A percentile compares a stretch with the other conserved stretches of the same genome.
phyloP scores from a whole-genome alignment of 495 filamentous ascomycete species.

The Podospora australis region DNA sequence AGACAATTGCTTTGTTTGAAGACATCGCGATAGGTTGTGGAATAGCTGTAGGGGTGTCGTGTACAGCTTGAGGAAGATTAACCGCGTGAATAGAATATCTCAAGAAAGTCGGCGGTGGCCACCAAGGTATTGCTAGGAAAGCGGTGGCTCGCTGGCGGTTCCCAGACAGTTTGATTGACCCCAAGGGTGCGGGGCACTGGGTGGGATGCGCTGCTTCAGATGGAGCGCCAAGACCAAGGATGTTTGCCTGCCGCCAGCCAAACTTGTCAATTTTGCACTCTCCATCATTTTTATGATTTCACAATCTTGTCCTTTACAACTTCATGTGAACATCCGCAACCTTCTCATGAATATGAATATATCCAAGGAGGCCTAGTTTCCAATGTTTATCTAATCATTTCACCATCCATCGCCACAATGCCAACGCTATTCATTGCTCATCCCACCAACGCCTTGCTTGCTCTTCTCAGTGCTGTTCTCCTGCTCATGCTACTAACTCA shows the following conservation, averaged over 20 bases:
- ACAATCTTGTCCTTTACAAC: not conserved
- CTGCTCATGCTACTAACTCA: not conserved
- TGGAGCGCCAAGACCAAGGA: constrained; percentile 9
- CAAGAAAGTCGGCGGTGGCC: too few species aligned
- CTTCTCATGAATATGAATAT: too few species aligned
- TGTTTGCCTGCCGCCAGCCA: constrained; percentile 2
- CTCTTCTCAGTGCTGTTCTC: constrained; percentile 2
- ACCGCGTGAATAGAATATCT: too few species aligned
- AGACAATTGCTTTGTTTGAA: constrained; percentile 55
- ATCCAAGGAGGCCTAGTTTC: too few species aligned
- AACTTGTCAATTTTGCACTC: not conserved
- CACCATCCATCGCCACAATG: too few species aligned
- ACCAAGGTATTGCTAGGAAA: constrained; percentile 1
- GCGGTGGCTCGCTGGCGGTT: not conserved
- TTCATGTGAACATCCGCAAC: too few species aligned
- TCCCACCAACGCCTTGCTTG: constrained; percentile 9
- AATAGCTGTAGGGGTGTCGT: not conserved
- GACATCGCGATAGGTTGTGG: constrained; percentile 23
- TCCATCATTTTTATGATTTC: not conserved
- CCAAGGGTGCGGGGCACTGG: constrained; percentile 9
- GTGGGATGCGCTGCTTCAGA: not conserved
- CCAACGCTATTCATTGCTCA: not conserved
- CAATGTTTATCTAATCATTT: too few species aligned
- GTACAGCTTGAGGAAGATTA: not conserved
- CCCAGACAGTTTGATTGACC: not conserved